These are phyloP conservation scores for Boletus edulis DNA, from an alignment of 768 basidiomycete genomes.

Conservation along the genomic window DNA sequence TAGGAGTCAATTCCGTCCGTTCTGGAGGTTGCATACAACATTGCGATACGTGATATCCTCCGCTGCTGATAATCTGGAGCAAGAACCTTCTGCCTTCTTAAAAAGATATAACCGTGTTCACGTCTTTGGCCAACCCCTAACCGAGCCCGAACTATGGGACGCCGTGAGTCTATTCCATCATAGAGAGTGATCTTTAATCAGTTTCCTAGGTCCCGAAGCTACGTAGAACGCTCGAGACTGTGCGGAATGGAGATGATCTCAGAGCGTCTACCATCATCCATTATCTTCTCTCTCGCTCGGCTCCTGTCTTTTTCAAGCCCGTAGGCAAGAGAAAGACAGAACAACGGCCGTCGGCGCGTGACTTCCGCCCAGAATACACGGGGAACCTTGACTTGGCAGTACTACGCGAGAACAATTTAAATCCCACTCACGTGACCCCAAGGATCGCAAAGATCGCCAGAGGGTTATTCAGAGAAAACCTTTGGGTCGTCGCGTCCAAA, in stretches of 20 bases:
- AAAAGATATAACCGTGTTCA: conserved; percentile 23
- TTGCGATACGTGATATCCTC: conserved; percentile 46
- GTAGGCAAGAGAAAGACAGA: conserved; percentile 1
- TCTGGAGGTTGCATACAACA: conserved; percentile 49
- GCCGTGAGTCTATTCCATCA: conserved; percentile 12
- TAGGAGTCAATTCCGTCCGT: conserved; percentile 38
- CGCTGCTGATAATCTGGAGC: conserved; percentile 21
- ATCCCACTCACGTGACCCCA: conserved; percentile 61
- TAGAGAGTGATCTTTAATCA: background rate
- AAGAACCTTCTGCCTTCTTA: conserved; percentile 37
- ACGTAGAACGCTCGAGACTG: conserved; percentile 18
- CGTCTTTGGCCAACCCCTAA: conserved; percentile 17
- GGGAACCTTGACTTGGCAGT: conserved; percentile 57
- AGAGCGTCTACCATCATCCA: conserved; percentile 19
- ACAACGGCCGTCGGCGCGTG: background rate
- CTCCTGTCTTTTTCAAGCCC: conserved; percentile 14
- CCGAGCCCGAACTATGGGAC: conserved; percentile 28
- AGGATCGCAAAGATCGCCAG: conserved; percentile 50
- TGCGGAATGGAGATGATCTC: conserved; percentile 20
- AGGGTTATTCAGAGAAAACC: conserved; percentile 51
- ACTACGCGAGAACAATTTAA: conserved; percentile 46
- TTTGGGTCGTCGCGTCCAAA: conserved; percentile 52
- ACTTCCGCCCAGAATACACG: conserved; percentile 6
- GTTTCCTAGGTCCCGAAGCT: conserved; percentile 21
- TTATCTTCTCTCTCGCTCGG: conserved; percentile 12